These are phyloP conservation scores for Claviceps maximensis DNA, from an alignment of 2,329 filamentous ascomycete species.

Conservation along the genomic window DNA sequence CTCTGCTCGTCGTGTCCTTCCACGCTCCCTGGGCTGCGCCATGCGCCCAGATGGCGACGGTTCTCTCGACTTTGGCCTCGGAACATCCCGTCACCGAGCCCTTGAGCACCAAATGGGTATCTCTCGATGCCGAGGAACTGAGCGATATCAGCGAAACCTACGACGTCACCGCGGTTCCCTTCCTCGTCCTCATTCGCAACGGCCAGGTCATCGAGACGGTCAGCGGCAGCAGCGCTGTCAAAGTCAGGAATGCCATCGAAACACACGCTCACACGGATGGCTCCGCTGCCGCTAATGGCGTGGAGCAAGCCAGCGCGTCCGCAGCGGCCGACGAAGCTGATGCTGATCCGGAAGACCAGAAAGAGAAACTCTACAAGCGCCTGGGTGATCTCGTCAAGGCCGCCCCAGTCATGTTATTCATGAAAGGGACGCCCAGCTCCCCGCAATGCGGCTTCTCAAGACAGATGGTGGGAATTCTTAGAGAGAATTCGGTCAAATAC, in stretches of 20 bases:
- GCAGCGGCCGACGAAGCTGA: slow-evolving; percentile 29
- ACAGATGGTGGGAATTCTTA: slow-evolving; percentile 72
- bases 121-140: slow-evolving; percentile 87
- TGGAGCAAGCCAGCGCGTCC: slow-evolving; percentile 23
- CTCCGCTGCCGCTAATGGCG: slow-evolving; percentile 22
- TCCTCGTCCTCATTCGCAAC: slow-evolving; percentile 69
- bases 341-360: slow-evolving; percentile 44
- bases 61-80: slow-evolving; percentile 72
- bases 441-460: slow-evolving; percentile 90
- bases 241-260: slow-evolving; percentile 77
- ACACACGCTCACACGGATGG: slow-evolving; percentile 48
- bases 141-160: slow-evolving; percentile 85
- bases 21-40: slow-evolving; percentile 94
- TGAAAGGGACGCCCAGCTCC: slow-evolving; percentile 85
- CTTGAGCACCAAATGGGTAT: slow-evolving; percentile 65
- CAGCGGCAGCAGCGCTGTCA: slow-evolving; percentile 77
- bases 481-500: slow-evolving; percentile 86
- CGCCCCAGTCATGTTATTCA: slow-evolving; percentile 95
- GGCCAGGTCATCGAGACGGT: slow-evolving; percentile 70
- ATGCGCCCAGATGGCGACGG: slow-evolving; percentile 83
- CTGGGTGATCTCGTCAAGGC: slow-evolving; percentile 81
- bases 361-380: slow-evolving; percentile 75
- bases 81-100: slow-evolving; percentile 64
- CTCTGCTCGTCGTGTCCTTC: slow-evolving; percentile 81
- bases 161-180: slow-evolving; percentile 89